These are phyloP conservation scores for Termitomyces sp. DNA, from an alignment of 768 basidiomycete genomes.

Conservation along the genomic window DNA sequence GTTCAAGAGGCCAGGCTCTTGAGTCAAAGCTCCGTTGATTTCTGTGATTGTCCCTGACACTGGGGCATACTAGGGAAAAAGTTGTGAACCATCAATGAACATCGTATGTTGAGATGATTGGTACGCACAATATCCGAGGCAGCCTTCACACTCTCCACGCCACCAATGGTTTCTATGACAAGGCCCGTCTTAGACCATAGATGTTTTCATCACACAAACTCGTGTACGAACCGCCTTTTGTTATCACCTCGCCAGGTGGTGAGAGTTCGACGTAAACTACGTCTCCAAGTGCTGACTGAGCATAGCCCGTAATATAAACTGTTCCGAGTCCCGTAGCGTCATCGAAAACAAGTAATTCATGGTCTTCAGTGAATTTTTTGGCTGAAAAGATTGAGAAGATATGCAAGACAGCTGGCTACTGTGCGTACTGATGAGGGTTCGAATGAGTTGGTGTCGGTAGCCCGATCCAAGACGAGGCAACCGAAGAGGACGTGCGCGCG, in stretches of 20 bases:
- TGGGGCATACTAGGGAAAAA: constrained; percentile 73
- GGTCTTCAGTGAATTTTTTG: constrained; percentile 81
- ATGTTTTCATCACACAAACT: neutral
- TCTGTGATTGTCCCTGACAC: constrained; percentile 81
- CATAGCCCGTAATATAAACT: constrained; percentile 88
- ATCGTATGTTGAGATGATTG: constrained; percentile 2
- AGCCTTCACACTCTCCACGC: constrained; percentile 95
- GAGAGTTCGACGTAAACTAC: constrained; percentile 97
- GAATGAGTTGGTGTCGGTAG: constrained; percentile 32
- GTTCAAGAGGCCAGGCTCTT: constrained; percentile 81
- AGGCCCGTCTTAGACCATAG: neutral
- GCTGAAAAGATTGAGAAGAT: constrained; percentile 38
- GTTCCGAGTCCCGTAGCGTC: constrained; percentile 73
- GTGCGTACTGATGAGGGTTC: constrained; percentile 63
- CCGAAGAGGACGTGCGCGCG: constrained; percentile 22
- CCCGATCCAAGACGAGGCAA: constrained; percentile 21
- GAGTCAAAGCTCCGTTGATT: constrained; percentile 71
- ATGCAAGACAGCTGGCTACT: neutral
- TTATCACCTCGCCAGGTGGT: constrained; percentile 54
- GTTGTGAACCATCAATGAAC: constrained; percentile 12
- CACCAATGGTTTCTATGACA: constrained; percentile 73
- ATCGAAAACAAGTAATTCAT: constrained; percentile 85
- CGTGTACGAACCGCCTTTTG: constrained; percentile 68
- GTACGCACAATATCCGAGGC: constrained; percentile 83
- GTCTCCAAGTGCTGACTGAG: constrained; percentile 89